Evolutionary conservation across 202 grass and related monocot species (phyloP).

Genomic region (Panicum hallii): DNA sequence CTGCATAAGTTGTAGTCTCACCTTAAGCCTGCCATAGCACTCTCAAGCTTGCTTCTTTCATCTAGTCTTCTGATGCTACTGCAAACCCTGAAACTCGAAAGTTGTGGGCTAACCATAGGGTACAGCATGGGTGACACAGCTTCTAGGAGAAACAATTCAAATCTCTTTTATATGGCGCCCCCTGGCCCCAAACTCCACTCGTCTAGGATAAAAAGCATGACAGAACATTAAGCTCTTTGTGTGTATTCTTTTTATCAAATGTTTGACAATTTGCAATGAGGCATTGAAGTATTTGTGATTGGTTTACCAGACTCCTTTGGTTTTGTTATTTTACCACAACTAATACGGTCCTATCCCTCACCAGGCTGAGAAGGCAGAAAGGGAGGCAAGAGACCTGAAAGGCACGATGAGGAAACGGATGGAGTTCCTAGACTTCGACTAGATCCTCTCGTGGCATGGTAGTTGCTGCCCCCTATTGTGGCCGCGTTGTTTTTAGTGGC

Average conservation of each 20-base stretch:
- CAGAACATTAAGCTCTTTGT: neutral
- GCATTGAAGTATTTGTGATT: neutral
- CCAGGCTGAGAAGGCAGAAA: slow-evolving; percentile 96
- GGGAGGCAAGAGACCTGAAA: slow-evolving; percentile 87
- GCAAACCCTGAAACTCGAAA: neutral
- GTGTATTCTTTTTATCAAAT: neutral
- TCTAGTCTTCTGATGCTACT: neutral
- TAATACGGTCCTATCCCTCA: neutral
- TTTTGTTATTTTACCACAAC: neutral
- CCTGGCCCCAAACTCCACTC: neutral
- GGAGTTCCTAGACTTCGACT: slow-evolving; percentile 99
- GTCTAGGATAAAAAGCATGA: too few species aligned
- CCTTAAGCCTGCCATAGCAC: neutral
- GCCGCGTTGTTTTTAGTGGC: slow-evolving; percentile 58
- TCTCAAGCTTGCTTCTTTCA: neutral
- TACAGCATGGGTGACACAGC: neutral
- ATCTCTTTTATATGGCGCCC: neutral
- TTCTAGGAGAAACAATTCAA: neutral
- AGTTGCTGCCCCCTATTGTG: slow-evolving; percentile 42
- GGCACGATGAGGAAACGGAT: slow-evolving; percentile 98
- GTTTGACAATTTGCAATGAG: neutral
- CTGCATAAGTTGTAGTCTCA: neutral
- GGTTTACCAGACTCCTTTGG: neutral
- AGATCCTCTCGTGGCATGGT: neutral
- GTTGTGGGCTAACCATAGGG: too few species aligned